Conservation (phyloP, 2,329 filamentous ascomycete genomes). For the Passalora sequoiae region DNA sequence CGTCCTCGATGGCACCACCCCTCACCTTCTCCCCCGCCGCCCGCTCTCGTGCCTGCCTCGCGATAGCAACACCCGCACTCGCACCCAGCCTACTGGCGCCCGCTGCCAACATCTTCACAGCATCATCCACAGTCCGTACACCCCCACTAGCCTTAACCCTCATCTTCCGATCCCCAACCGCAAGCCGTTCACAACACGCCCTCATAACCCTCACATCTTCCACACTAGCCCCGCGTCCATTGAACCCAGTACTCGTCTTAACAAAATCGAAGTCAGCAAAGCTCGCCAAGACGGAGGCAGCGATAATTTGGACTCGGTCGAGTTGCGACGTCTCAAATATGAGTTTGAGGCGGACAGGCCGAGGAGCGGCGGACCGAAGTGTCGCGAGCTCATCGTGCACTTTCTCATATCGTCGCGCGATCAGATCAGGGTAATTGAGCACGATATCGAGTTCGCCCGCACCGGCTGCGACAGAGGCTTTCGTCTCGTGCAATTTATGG, state of each 20-base stretch:
- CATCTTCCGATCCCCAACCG: constrained; percentile 17
- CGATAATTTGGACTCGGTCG: constrained; percentile 46
- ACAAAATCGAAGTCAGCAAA: constrained; percentile 54
- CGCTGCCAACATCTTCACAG: constrained; percentile 51
- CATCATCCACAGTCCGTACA: constrained; percentile 48
- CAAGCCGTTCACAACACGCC: constrained; percentile 43
- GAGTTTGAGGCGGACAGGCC: constrained; percentile 47
- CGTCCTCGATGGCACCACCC: too few relatives aligned
- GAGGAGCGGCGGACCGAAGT: constrained; percentile 45
- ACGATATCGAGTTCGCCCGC: constrained; percentile 57
- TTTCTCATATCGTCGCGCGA: constrained; percentile 38
- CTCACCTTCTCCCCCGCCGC: constrained; percentile 5
- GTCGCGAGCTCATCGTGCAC: constrained; percentile 52
- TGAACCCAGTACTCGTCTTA: constrained; percentile 58
- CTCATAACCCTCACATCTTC: constrained; percentile 53
- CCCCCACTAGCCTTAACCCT: constrained; percentile 48
- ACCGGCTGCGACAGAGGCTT: constrained; percentile 45
- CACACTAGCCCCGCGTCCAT: constrained; percentile 49
- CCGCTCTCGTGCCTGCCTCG: constrained; percentile 42
- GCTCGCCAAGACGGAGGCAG: constrained; percentile 49
- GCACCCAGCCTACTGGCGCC: constrained; percentile 55
- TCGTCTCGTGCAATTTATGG: constrained; percentile 50
- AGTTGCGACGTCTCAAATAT: constrained; percentile 57
- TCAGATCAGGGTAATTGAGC: constrained; percentile 49
- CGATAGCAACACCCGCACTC: constrained; percentile 52